Conservation (phyloP, 345 rosid genomes). For the Camelina laxa region DNA sequence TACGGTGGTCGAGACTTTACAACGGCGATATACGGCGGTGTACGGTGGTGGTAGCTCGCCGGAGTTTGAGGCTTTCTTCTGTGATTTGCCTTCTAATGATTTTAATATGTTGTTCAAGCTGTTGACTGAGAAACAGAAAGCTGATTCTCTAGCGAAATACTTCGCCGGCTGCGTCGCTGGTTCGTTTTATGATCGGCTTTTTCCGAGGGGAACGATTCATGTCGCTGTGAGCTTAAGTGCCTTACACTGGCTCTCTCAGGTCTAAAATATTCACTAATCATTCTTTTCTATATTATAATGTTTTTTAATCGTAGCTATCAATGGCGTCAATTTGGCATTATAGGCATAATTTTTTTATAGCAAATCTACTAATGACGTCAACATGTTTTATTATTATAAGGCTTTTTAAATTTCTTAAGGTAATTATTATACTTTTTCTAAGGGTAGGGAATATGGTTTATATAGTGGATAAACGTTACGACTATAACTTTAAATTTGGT, state of each 20-base stretch:
- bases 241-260: slow-evolving; percentile 74
- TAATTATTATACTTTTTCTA: not conserved
- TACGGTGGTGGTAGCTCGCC: slow-evolving; percentile 46
- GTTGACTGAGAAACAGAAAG: slow-evolving; percentile 32
- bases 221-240: slow-evolving; percentile 67
- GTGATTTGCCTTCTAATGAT: slow-evolving; percentile 65
- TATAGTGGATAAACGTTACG: too few species aligned
- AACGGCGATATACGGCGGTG: slow-evolving; percentile 40
- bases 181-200: slow-evolving; percentile 60
- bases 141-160: slow-evolving; percentile 25
- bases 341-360: not conserved
- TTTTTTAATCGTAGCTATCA: not conserved
- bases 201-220: slow-evolving; percentile 57
- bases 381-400: not conserved
- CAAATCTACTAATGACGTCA: not conserved
- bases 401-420: not conserved
- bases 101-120: slow-evolving; percentile 56
- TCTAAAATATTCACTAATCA: slow-evolving; percentile 8
- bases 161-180: slow-evolving; percentile 63
- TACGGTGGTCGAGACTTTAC: slow-evolving; percentile 52
- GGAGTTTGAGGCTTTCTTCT: slow-evolving; percentile 65
- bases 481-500: too few species aligned
- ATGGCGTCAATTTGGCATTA: not conserved
- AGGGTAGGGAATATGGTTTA: too few species aligned
- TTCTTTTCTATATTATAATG: not conserved